These are phyloP conservation scores for Patellifolia procumbens DNA, from an alignment of 179 eudicot species.

Conservation along the genomic window DNA sequence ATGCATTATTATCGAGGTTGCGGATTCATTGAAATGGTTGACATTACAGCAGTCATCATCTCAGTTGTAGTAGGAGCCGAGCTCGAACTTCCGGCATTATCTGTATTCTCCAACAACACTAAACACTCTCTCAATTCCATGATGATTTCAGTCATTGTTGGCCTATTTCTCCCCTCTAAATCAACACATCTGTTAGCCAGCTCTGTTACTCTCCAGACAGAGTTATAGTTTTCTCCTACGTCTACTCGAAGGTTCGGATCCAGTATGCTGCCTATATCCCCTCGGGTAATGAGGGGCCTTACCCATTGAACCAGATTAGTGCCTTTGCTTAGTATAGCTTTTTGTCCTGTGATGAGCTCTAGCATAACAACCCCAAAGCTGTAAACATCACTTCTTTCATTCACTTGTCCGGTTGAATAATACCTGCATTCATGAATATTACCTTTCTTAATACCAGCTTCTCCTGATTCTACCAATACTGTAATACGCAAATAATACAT, in stretches of 20 bases:
- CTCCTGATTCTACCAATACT: too few relatives aligned
- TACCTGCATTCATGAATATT: slow-evolving; percentile 3
- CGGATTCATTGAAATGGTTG: neutral
- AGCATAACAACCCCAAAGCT: too few relatives aligned
- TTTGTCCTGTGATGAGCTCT: slow-evolving; percentile 18
- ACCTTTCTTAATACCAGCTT: too few relatives aligned
- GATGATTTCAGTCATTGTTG: slow-evolving; percentile 33
- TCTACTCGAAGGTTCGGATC: slow-evolving; percentile 26
- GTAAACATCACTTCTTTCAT: too few relatives aligned
- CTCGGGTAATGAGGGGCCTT: slow-evolving; percentile 26
- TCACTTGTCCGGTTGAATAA: too few relatives aligned
- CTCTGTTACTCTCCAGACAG: slow-evolving; percentile 32
- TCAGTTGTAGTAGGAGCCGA: slow-evolving; percentile 13
- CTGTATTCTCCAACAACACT: slow-evolving; percentile 23
- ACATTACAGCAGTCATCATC: neutral
- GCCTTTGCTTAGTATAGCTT: neutral
- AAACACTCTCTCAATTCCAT: slow-evolving; percentile 32
- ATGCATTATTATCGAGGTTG: slow-evolving; percentile 7
- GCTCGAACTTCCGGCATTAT: neutral
- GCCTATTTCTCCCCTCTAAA: slow-evolving; percentile 20
- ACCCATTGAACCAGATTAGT: slow-evolving; percentile 30
- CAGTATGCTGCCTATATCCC: slow-evolving; percentile 28
- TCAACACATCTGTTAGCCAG: slow-evolving; percentile 31
- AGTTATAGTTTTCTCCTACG: slow-evolving; percentile 19
- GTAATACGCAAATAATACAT: too few relatives aligned